A percentile compares a stretch with the other conserved stretches of the same genome.
Conservation (phyloP, 1,284 basidiomycete genomes). For the Ustilago nuda region DNA sequence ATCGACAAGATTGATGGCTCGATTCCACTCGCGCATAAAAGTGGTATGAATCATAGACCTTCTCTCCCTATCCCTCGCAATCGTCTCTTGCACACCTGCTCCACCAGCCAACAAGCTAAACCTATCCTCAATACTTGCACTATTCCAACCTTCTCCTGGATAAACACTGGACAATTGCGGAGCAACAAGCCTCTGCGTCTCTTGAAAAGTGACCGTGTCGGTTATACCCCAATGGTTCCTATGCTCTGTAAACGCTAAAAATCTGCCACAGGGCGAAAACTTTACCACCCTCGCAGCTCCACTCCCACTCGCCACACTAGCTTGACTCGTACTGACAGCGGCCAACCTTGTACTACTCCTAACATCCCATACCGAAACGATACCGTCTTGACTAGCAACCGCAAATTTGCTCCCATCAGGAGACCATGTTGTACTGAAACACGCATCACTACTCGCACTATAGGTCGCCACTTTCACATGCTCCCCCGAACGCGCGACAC, state of each 20-base stretch:
- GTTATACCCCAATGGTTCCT: slow-evolving; percentile 49
- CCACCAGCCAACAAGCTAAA: slow-evolving; percentile 29
- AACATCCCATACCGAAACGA: slow-evolving; percentile 74
- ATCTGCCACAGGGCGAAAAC: slow-evolving; percentile 54
- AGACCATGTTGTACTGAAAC: slow-evolving; percentile 86
- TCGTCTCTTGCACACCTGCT: slow-evolving; percentile 15
- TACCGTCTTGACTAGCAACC: slow-evolving; percentile 85
- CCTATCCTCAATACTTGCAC: slow-evolving; percentile 18
- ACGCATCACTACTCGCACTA: slow-evolving; percentile 71
- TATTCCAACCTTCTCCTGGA: background rate
- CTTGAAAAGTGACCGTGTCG: slow-evolving; percentile 51
- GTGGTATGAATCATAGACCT: slow-evolving; percentile 40
- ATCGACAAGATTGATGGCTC: slow-evolving; percentile 34
- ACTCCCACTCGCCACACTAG: slow-evolving; percentile 25
- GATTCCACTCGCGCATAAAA: slow-evolving; percentile 45
- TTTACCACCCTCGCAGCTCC: slow-evolving; percentile 58
- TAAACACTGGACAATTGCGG: slow-evolving; percentile 2
- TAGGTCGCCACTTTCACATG: slow-evolving; percentile 51
- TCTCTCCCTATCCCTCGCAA: slow-evolving; percentile 28
- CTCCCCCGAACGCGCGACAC: slow-evolving; percentile 42
- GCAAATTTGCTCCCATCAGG: slow-evolving; percentile 83
- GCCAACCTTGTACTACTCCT: slow-evolving; percentile 64
- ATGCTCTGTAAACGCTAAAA: slow-evolving; percentile 61
- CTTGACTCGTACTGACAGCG: slow-evolving; percentile 42
- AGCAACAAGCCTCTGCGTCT: slow-evolving; percentile 37